phyloP scores from a whole-genome alignment of 164 flowering plant genomes.

The Dillenia suffruticosa region DNA sequence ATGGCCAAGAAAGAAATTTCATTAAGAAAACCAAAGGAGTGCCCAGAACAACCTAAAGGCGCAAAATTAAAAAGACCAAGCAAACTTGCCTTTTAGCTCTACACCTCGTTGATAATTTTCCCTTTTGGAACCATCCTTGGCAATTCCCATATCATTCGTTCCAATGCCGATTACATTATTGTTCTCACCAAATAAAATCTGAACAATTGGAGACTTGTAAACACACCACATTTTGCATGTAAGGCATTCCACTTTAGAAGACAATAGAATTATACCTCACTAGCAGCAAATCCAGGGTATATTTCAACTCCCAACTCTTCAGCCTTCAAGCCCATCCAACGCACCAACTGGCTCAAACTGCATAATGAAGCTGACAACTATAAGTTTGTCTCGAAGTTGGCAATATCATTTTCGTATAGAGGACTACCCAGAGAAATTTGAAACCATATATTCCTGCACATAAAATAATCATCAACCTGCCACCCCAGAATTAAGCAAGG shows the following conservation, averaged over 20 bases:
- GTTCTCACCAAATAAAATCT: conserved; percentile 70
- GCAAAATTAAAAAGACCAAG: neutral
- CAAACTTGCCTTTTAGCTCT: conserved; percentile 60
- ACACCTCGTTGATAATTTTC: conserved; percentile 89
- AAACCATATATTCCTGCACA: too few relatives aligned
- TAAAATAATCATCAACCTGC: too few relatives aligned
- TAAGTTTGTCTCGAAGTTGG: neutral
- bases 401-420: too few relatives aligned
- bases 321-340: conserved; percentile 92
- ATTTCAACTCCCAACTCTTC: conserved; percentile 95
- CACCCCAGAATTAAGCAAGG: too few relatives aligned
- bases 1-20: too few relatives aligned
- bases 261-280: conserved; percentile 55
- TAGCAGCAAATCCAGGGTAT: conserved; percentile 97
- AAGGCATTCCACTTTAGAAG: neutral
- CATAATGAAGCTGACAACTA: conserved; percentile 5
- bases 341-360: conserved; percentile 89
- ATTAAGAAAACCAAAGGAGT: too few relatives aligned
- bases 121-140: conserved; percentile 82
- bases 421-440: too few relatives aligned
- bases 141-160: conserved; percentile 93
- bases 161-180: conserved; percentile 69
- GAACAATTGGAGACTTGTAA: conserved; percentile 23
- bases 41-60: too few relatives aligned
- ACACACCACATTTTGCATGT: neutral